Conservation (phyloP, 2,329 filamentous ascomycete genomes). For the Pseudogymnoascus sp. region DNA sequence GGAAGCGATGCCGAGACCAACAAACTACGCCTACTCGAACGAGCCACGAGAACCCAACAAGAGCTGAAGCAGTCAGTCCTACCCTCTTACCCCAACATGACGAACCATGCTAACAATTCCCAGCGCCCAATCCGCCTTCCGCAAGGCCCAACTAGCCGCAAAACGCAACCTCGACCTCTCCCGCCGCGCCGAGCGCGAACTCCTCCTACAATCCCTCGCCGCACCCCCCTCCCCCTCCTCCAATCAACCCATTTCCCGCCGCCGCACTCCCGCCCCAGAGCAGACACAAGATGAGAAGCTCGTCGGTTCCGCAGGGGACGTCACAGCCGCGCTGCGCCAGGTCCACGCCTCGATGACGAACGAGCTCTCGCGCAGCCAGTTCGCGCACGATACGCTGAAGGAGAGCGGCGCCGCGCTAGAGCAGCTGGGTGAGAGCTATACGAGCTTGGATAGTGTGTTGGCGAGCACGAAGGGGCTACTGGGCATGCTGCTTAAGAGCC, state of each 20-base stretch:
- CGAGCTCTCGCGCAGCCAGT: constrained; percentile 80
- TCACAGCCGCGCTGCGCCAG: constrained; percentile 75
- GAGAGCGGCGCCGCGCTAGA: constrained; percentile 78
- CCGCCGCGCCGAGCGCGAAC: constrained; percentile 68
- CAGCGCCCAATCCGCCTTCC: constrained; percentile 62
- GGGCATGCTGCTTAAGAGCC: constrained; percentile 71
- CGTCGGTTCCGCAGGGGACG: constrained; percentile 70
- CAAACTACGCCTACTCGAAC: constrained; percentile 59
- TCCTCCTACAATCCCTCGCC: constrained; percentile 63
- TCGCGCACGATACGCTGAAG: constrained; percentile 81
- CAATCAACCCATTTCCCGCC: constrained; percentile 29
- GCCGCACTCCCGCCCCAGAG: constrained; percentile 32
- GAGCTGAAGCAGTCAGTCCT: constrained; percentile 64
- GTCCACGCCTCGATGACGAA: constrained; percentile 82
- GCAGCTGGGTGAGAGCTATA: constrained; percentile 75
- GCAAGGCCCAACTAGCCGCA: constrained; percentile 73
- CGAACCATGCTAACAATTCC: background rate
- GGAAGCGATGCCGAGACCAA: constrained; percentile 54
- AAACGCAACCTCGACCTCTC: constrained; percentile 69
- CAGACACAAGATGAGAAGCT: constrained; percentile 60
- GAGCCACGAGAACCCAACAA: constrained; percentile 58
- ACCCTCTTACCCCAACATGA: background rate
- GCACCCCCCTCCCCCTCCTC: constrained; percentile 33
- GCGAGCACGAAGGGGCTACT: constrained; percentile 68
- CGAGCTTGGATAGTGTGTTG: constrained; percentile 69